A percentile compares a stretch with the other conserved stretches of the same genome.
These are phyloP conservation scores for Tephrocybe rancida DNA, from an alignment of 768 basidiomycete genomes.

Conservation along the genomic window DNA sequence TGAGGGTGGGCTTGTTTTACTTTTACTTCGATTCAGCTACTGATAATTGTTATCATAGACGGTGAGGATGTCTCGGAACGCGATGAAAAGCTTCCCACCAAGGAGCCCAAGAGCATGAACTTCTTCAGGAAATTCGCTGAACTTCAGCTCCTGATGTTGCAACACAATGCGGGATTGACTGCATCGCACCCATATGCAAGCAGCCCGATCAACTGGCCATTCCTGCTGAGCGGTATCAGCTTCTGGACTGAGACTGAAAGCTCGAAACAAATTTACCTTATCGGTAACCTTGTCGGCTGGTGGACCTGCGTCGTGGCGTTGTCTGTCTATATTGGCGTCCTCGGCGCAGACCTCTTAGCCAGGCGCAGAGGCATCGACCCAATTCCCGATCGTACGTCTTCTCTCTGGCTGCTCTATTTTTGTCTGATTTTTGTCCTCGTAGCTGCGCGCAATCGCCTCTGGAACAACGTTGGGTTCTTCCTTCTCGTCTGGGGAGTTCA, in stretches of 20 bases:
- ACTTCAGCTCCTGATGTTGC: slow-evolving; percentile 92
- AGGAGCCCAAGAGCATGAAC: slow-evolving; percentile 78
- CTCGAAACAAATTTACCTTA: slow-evolving; percentile 94
- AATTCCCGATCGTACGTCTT: slow-evolving; percentile 79
- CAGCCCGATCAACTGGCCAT: slow-evolving; percentile 97
- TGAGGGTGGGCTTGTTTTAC: slow-evolving; percentile 53
- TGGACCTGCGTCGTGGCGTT: slow-evolving; percentile 89
- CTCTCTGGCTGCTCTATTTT: neutral
- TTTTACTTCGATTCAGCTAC: slow-evolving; percentile 5
- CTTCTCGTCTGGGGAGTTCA: slow-evolving; percentile 92
- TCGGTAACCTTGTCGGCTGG: slow-evolving; percentile 94
- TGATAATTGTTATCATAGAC: slow-evolving; percentile 32
- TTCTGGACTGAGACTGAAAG: slow-evolving; percentile 93
- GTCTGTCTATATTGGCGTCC: slow-evolving; percentile 86
- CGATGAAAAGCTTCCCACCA: slow-evolving; percentile 51
- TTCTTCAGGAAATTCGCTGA: slow-evolving; percentile 97
- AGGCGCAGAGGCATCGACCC: slow-evolving; percentile 84
- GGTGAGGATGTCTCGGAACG: slow-evolving; percentile 59
- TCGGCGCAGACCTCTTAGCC: slow-evolving; percentile 88
- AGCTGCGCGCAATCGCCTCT: slow-evolving; percentile 93
- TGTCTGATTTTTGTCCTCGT: slow-evolving; percentile 4
- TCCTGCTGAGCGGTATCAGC: slow-evolving; percentile 93
- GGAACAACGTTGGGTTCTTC: slow-evolving; percentile 98
- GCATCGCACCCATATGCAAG: slow-evolving; percentile 98
- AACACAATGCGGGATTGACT: slow-evolving; percentile 98